Percentiles rank a stretch among this genome's conserved stretches.
Evolutionary conservation across 257 asterid genomes (phyloP).

Genomic region (Solanum sparsipilum): DNA sequence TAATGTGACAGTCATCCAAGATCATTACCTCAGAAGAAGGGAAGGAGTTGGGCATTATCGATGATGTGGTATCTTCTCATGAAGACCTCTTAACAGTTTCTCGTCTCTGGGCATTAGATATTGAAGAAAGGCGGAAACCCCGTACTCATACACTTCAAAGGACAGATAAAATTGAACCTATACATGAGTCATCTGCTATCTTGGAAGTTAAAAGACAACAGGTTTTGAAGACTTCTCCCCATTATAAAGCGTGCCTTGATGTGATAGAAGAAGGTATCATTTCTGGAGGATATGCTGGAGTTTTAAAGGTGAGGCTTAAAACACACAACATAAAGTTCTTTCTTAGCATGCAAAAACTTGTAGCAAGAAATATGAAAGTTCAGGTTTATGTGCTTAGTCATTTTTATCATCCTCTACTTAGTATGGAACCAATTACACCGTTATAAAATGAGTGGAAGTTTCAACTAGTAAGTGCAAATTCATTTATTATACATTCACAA

Average conservation of each 20-base stretch:
- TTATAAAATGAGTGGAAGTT: background rate
- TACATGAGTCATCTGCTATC: conserved; percentile 35
- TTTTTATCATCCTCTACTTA: background rate
- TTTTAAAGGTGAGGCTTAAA: conserved; percentile 27
- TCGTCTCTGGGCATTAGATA: conserved; percentile 42
- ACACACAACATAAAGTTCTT: background rate
- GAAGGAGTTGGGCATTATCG: conserved; percentile 26
- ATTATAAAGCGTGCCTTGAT: conserved; percentile 41
- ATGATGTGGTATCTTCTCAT: conserved; percentile 27
- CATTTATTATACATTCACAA: background rate
- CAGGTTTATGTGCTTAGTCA: background rate
- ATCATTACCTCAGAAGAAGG: conserved; percentile 43
- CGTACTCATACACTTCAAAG: conserved; percentile 31
- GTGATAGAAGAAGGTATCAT: conserved; percentile 43
- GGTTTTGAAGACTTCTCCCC: conserved; percentile 20
- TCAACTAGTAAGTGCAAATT: background rate
- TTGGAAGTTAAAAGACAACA: conserved; percentile 20
- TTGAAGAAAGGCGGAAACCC: conserved; percentile 23
- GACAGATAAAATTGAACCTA: conserved; percentile 36
- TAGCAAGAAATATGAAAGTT: background rate
- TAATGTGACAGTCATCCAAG: conserved; percentile 37
- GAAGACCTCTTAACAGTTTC: conserved; percentile 32
- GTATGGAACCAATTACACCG: background rate
- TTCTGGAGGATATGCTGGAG: conserved; percentile 33
- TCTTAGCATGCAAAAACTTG: background rate